Conservation (phyloP, 257 asterid species). For the Apocynum venetum region DNA sequence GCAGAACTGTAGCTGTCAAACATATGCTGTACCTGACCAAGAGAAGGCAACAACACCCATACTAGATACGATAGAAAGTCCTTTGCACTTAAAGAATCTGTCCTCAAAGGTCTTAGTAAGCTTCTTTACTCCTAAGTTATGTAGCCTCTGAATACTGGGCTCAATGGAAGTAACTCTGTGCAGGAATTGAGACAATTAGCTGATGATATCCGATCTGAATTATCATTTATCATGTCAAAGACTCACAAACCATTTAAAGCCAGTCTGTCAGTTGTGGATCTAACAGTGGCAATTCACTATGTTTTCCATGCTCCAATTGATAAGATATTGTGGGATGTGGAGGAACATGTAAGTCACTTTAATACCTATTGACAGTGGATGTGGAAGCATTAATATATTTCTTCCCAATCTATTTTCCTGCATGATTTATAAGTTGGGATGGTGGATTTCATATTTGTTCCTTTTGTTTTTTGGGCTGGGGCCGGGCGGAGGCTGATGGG, state of each 20-base stretch:
- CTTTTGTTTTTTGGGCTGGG: too few relatives aligned
- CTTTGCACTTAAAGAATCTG: slow-evolving; percentile 65
- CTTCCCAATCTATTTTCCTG: not conserved
- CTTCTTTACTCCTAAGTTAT: slow-evolving; percentile 11
- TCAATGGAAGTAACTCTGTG: slow-evolving; percentile 23
- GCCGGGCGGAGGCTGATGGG: not conserved
- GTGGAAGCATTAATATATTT: not conserved
- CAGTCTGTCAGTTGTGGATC: slow-evolving; percentile 65
- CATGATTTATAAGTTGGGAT: not conserved
- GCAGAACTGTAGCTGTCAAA: slow-evolving; percentile 41
- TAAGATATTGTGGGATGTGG: slow-evolving; percentile 91
- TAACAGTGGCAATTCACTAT: slow-evolving; percentile 78
- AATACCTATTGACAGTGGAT: not conserved
- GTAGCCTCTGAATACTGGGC: slow-evolving; percentile 13
- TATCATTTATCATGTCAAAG: slow-evolving; percentile 40
- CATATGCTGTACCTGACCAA: slow-evolving; percentile 35
- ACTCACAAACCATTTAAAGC: slow-evolving; percentile 39
- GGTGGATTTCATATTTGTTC: not conserved
- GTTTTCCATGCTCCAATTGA: slow-evolving; percentile 78
- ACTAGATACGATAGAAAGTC: slow-evolving; percentile 71
- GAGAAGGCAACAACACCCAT: slow-evolving; percentile 60
- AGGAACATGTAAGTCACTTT: slow-evolving; percentile 64
- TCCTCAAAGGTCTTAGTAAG: slow-evolving; percentile 52
- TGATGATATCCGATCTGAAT: slow-evolving; percentile 71
- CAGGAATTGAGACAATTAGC: slow-evolving; percentile 88